These are phyloP conservation scores for Naegleria fowleri DNA, from an alignment of 208 protist genomes.

Conservation along the genomic window DNA sequence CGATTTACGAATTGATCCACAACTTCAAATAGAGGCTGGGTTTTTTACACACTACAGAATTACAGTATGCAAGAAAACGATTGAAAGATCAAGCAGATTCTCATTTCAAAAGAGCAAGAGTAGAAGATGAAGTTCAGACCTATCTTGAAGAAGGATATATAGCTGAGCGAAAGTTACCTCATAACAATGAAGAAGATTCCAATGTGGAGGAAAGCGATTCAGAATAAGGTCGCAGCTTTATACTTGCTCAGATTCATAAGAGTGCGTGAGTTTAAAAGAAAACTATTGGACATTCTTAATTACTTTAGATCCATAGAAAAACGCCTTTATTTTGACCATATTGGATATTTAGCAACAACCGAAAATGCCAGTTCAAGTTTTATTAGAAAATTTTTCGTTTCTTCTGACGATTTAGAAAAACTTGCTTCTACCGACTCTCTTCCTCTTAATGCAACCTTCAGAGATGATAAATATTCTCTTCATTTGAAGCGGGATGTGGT, in stretches of 20 bases:
- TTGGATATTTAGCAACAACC: slow-evolving; percentile 17
- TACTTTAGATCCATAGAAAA: slow-evolving; percentile 46
- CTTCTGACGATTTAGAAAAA: neutral
- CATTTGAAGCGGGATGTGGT: slow-evolving; percentile 19
- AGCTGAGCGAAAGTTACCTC: neutral
- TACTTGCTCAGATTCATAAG: slow-evolving; percentile 45
- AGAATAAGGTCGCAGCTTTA: slow-evolving; percentile 36
- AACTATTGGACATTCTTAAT: slow-evolving; percentile 45
- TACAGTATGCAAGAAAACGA: slow-evolving; percentile 37
- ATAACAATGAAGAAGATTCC: neutral
- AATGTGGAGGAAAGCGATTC: neutral
- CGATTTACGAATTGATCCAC: neutral
- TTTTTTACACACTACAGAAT: slow-evolving; percentile 37
- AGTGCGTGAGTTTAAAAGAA: slow-evolving; percentile 40
- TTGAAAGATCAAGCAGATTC: slow-evolving; percentile 35
- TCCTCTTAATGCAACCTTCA: neutral
- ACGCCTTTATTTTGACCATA: slow-evolving; percentile 37
- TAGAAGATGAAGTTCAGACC: neutral
- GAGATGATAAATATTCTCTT: slow-evolving; percentile 33
- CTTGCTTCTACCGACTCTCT: neutral
- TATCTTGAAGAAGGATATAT: neutral
- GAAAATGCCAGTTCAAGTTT: neutral
- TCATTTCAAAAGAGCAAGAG: slow-evolving; percentile 29
- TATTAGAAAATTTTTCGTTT: neutral
- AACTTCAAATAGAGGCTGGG: slow-evolving; percentile 18